Base-by-base conservation (phyloP, 108 stramenopile species). In the Nannochloropsis salina region DNA sequence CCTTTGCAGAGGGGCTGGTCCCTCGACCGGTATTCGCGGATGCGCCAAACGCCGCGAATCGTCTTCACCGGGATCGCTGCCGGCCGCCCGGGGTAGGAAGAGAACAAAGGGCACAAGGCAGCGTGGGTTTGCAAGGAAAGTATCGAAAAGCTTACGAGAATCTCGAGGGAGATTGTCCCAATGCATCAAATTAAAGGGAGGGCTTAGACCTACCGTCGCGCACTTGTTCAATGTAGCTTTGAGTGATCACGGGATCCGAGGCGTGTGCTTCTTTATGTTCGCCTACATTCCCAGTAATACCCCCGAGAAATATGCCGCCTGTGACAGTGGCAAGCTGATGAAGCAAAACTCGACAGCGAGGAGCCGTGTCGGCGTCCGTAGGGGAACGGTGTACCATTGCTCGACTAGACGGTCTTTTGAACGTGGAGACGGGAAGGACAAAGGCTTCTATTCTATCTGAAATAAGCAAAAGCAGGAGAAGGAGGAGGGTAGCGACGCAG, bases 31-130 rank as follows among this genome's bases (percentile, higher is more conserved):
- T 74, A 74, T 0, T 74, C 61, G 20, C 61, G 61, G 61, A 74
- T 74, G 61, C 61, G 61, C 61, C 61, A 74, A 15, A 74, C 61
- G 6, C 61, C 61, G 61, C 61, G 61, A n/a, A 74, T 74, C 20
- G 61, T 74, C n/a, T 74, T 74, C 6, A 74, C 61, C 1, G 61
- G 61, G 6, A 74, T 74, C 20, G 61, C 61, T 74, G 6, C 3
- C 20, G 3, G 61, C 12, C 12, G 15, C 12, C 10, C 47, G 1
- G 47, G 61, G 61, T 15, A 74, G 61, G 61, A n/a, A 74, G 61
- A n/a, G 61, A 74, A n/a, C 20, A 74, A 74, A n/a, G 2, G 61
- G n/a, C 1, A n/a, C 15, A 74, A n/a, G 61, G 8, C 61, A 8
- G 61, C 20, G 61, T 74, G 61, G n/a, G 2, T n/a, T 8, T 4